These are phyloP conservation scores for Talaromyces amestolkiae DNA, from an alignment of 2,329 filamentous ascomycete species.

Conservation along the genomic window DNA sequence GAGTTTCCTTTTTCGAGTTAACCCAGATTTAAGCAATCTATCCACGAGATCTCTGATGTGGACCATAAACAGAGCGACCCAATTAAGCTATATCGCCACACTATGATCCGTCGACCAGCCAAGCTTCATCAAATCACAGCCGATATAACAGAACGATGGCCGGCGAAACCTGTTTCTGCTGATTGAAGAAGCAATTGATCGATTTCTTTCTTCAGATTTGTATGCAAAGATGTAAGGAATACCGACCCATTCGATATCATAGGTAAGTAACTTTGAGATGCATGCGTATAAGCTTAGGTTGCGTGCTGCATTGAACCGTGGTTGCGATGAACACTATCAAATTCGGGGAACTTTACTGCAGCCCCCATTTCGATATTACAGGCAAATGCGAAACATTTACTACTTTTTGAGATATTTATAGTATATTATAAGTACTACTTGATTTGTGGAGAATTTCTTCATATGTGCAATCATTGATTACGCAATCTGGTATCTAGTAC, in stretches of 20 bases:
- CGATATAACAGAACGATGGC: not conserved
- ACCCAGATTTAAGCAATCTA: not conserved
- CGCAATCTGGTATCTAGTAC: slow-evolving; percentile 3
- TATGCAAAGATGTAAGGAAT: not conserved
- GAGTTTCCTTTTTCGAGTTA: not conserved
- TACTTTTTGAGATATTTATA: no score
- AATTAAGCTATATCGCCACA: not conserved
- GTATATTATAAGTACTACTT: no score
- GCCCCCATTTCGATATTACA: no score
- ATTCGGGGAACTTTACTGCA: not conserved
- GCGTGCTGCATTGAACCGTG: not conserved
- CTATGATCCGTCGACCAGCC: not conserved
- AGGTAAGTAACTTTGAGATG: not conserved
- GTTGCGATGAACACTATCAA: not conserved
- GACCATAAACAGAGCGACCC: not conserved
- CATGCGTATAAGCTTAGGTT: not conserved
- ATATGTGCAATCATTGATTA: not conserved
- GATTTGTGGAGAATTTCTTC: not conserved
- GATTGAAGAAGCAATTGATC: not conserved
- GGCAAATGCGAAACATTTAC: no score
- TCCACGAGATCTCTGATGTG: not conserved
- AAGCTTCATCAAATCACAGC: not conserved
- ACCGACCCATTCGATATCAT: not conserved
- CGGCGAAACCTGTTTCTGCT: not conserved
- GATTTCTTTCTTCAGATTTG: not conserved